Base-by-base conservation (phyloP, 345 rosid genomes). In the Laguncularia racemosa region DNA sequence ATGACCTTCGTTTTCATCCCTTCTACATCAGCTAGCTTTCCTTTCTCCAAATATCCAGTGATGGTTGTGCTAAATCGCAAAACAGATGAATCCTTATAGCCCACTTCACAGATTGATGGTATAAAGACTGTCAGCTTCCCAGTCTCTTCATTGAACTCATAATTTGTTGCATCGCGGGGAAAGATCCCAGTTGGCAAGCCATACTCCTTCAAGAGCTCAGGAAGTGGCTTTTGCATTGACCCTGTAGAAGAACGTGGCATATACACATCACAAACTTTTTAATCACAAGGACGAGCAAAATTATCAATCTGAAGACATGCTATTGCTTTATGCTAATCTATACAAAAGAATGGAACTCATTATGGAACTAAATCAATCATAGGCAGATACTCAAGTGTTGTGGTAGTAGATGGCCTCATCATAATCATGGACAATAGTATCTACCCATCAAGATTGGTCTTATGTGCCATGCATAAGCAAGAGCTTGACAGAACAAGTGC, bases 101-200 rank as follows among this genome's bases (percentile, higher is more conserved):
- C 97, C 54, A 90, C 95, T 71, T 93, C 99, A 48, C 95, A 87
- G 45, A 80, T 62, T 53, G 80, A 55, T 0, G 99, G 99, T 60
- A 93, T 78, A 67, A 78, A 82, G 48, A 93, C 96, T 16, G 79
- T 80, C n/a, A 93, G 73, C 73, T 81, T 87, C 66, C 80, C 65
- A 0, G 95, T 90, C 69, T 85, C 95, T 73, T 85, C 95, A 49
- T 85, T 78, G 68, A 93, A 93, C 78, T 93, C 97, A 1, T 93
- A 93, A 76, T 90, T 89, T 47, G 95, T 93, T 20, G 99, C 92
- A 62, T 93, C 96, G 18, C 83, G 79, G 17, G 99, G 99, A 68
- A 95, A 95, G 69, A 90, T 85, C 67, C 99, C 99, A 13, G 80
- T 64, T 0, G 96, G 84, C 65, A 95, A 64, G 56, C 83, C 86